phyloP scores from a whole-genome alignment of 2,329 filamentous ascomycete species.

The Diaporthe nobilis region DNA sequence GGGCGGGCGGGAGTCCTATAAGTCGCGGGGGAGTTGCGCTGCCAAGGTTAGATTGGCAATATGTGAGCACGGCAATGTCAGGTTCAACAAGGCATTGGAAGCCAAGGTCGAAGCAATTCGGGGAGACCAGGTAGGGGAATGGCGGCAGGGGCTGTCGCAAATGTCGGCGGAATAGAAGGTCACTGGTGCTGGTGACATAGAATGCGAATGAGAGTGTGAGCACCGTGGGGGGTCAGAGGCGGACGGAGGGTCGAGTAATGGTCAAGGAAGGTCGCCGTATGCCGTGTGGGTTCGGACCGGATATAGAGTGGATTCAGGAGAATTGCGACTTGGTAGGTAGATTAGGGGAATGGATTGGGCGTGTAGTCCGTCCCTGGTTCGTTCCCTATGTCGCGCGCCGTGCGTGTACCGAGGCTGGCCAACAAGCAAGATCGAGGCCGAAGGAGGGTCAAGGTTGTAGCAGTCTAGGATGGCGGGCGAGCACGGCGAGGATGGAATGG shows the following conservation, averaged over 20 bases:
- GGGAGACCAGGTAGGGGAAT: slow-evolving; percentile 16
- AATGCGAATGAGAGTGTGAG: slow-evolving; percentile 34
- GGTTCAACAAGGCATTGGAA: slow-evolving; percentile 38
- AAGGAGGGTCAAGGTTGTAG: not conserved
- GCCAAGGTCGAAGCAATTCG: slow-evolving; percentile 27
- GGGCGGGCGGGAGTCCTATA: slow-evolving; percentile 29
- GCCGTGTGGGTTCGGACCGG: slow-evolving; percentile 25
- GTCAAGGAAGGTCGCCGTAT: slow-evolving; percentile 27
- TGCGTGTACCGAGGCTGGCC: slow-evolving; percentile 22
- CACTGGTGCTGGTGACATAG: slow-evolving; percentile 37
- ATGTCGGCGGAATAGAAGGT: slow-evolving; percentile 36
- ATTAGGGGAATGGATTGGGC: slow-evolving; percentile 38
- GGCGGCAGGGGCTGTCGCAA: slow-evolving; percentile 33
- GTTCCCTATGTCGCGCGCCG: slow-evolving; percentile 25
- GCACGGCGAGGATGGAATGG: slow-evolving; percentile 16
- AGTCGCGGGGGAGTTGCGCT: slow-evolving; percentile 26
- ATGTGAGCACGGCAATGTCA: not conserved
- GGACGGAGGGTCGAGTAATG: slow-evolving; percentile 18
- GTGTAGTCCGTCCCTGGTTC: slow-evolving; percentile 28
- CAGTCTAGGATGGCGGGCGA: not conserved
- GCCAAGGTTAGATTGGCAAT: slow-evolving; percentile 22
- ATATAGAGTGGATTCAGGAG: slow-evolving; percentile 27
- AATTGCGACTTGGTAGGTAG: slow-evolving; percentile 33
- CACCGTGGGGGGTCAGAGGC: slow-evolving; percentile 16
- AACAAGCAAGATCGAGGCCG: slow-evolving; percentile 12